These are phyloP conservation scores for Telopea speciosissima DNA, from an alignment of 177 flowering plant genomes.

Conservation along the genomic window DNA sequence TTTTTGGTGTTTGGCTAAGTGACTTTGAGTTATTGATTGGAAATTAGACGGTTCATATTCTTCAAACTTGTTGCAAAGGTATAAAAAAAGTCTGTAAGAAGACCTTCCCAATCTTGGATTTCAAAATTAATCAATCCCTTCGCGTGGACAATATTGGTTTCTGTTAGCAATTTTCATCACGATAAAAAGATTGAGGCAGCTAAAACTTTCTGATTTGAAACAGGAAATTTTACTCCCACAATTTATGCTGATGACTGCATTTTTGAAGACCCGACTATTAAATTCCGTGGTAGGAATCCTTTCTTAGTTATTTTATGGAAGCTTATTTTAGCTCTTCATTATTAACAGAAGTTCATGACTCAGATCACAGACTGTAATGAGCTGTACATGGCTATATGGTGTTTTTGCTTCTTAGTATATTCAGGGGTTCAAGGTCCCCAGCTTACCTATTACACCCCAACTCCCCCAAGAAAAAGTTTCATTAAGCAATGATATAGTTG, in stretches of 20 bases:
- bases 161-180: background rate
- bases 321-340: background rate
- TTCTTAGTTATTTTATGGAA: background rate
- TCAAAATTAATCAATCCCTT: too few relatives aligned
- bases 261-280: slow-evolving; percentile 97
- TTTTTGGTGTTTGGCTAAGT: background rate
- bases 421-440: too few relatives aligned
- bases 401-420: too few relatives aligned
- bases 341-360: background rate
- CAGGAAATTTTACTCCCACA: slow-evolving; percentile 66
- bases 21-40: background rate
- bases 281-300: slow-evolving; percentile 55
- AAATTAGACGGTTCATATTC: background rate
- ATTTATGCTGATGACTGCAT: slow-evolving; percentile 76
- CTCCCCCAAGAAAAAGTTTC: too few relatives aligned
- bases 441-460: too few relatives aligned
- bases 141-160: background rate
- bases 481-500: too few relatives aligned
- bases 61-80: background rate
- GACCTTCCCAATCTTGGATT: background rate
- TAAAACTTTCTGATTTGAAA: background rate
- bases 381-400: too few relatives aligned
- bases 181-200: background rate
- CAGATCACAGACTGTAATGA: too few relatives aligned
- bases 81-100: background rate